Base-by-base conservation (phyloP, 805 yeast genomes). In the Cyberlindnera saturnus region DNA sequence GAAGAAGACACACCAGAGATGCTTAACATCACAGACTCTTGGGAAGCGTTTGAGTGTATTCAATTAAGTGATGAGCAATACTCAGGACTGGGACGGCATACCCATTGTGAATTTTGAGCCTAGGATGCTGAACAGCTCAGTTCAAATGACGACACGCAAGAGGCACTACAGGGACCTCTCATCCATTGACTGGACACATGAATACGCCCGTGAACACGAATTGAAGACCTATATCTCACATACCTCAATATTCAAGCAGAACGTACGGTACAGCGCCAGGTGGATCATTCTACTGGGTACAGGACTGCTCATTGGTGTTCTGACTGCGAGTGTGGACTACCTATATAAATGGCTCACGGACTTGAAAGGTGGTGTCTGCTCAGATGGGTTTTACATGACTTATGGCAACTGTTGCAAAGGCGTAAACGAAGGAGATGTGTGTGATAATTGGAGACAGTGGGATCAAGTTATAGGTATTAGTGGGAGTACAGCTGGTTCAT, bases 101-200 rank as follows among this genome's bases (percentile, higher is more conserved):
- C 55, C 56, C 38, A 42, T 53, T 7, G 39, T 53, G 13, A 34
- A 45, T 13, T 50, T 35, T 33, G 23, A 34, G 31, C 10, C 41
- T 1, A 20, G 32, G 6, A 5, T 13, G 15, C 9, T 33, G 35
- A 15, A 33, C 14, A 15, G 14, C 14, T 33, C 35, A 6, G 14
- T 18, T 5, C 14, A 17, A 7, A 11, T 33, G 14, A 11, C 34
- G 10, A 13, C 32, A 15, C 34, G 34, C 14, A 40, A 29, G 26
- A 49, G 53, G 40, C 44, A 43, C 3, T 73, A 74, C 48, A 67
- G 62, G 26, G 59, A 70, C 47, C 61, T 65, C 38, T 64, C 74
- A 16, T 68, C 68, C 40, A 74, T 77, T 17, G 80, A 77, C 47
- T 77, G 83, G 83, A 62, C 66, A 34, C 63, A 61, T 34, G 81